Evolutionary conservation across 1,284 basidiomycete species (phyloP), one percentile per base, ranked within the genome.

Genomic region (Sporisorium scitamineum): DNA sequence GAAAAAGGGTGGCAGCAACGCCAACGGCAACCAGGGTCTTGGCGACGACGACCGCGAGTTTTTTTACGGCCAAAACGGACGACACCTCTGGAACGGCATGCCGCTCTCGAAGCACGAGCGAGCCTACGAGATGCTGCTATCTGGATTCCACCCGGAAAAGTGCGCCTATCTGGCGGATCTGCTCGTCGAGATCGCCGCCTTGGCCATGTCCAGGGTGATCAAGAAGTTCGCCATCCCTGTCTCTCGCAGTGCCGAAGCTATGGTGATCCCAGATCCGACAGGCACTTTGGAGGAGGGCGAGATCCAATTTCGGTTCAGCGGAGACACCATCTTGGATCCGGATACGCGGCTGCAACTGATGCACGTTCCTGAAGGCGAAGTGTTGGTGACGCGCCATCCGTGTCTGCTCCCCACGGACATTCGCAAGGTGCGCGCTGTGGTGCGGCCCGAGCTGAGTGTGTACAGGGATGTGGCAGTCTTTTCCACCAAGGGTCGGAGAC

Each of bases 331-430:
- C 11, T 0, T 62, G 10, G 80, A 81, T 48, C 64, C 67, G 2
- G 64, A 78, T 5, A 77, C 70, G 3, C 62, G 64, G 7, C 54
- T 58, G 1, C 56, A 62, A 13, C 34, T 52, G 1, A 26, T 22
- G 2, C 59, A 67, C 27, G 70, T 76, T n/a, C 70, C 84, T 8
- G 56, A 59, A 39, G 81, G 80, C 2, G 54, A 74, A 5, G 77
- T 81, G 0, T 68, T 85, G 14, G 69, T 84, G 8, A 79, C 67
- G 5, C 68, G 84, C 0, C 71, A 78, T 14, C 84, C 84, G 0
- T 79, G 76, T n/a, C 51, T 81, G n/a, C 71, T 81, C 27, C 80
- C 83, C 0, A 79, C 78, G 52, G 84, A 85, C 56, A 60, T 84
- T 5, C 83, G 81, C 47, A 79, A 78, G 24, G 68, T 78, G 2